phyloP scores from a whole-genome alignment of 352 stramenopile genomes.

The Pythium rishiriense region DNA sequence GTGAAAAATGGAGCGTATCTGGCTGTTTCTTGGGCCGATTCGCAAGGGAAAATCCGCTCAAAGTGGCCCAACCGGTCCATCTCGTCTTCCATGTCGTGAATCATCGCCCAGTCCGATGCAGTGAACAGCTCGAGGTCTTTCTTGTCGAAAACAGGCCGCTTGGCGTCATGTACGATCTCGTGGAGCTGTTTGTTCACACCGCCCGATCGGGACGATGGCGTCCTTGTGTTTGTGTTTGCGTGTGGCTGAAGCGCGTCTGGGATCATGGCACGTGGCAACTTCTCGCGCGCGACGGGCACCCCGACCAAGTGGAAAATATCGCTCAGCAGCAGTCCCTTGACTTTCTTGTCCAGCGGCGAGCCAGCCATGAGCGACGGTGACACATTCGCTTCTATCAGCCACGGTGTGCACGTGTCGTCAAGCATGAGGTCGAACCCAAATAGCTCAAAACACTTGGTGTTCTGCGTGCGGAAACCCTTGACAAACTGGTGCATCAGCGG shows the following conservation, averaged over 20 bases:
- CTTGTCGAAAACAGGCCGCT: conserved; percentile 39
- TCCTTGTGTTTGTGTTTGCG: neutral
- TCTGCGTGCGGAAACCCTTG: conserved; percentile 33
- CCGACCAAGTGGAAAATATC: conserved; percentile 84
- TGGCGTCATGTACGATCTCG: conserved; percentile 53
- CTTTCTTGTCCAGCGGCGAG: conserved; percentile 65
- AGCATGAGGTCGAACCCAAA: conserved; percentile 83
- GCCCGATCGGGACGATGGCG: conserved; percentile 1
- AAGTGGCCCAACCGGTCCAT: conserved; percentile 71
- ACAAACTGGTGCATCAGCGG: conserved; percentile 60
- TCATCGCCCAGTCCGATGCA: conserved; percentile 53
- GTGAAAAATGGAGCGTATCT: conserved; percentile 55
- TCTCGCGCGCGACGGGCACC: conserved; percentile 42
- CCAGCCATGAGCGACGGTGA: conserved; percentile 80
- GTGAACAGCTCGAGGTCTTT: conserved; percentile 58
- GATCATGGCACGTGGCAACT: conserved; percentile 29
- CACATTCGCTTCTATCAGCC: conserved; percentile 80
- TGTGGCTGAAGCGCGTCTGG: conserved; percentile 23
- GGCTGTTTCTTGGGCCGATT: conserved; percentile 17
- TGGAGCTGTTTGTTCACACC: conserved; percentile 55
- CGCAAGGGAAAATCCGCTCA: conserved; percentile 62
- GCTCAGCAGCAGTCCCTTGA: conserved; percentile 78
- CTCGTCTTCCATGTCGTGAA: conserved; percentile 73
- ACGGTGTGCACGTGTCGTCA: conserved; percentile 51
- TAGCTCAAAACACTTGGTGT: conserved; percentile 61